Conservation (phyloP, 2,329 filamentous ascomycete genomes). For the Meredithiella fracta region DNA sequence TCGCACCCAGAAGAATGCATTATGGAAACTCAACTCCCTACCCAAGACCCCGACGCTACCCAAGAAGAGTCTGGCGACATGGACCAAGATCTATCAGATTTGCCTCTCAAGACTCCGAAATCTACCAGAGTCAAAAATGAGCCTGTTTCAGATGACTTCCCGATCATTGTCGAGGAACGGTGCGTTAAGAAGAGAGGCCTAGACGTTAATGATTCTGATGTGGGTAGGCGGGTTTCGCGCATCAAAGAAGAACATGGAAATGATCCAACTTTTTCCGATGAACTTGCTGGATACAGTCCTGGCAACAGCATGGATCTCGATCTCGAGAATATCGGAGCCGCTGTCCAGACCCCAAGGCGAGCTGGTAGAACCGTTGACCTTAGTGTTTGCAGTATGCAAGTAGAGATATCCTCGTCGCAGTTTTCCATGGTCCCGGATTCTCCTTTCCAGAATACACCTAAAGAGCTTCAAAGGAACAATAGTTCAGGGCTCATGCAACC, state of each 20-base stretch:
- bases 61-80: slow-evolving; percentile 4
- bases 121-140: slow-evolving; percentile 30
- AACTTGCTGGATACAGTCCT: slow-evolving; percentile 3
- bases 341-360: slow-evolving; percentile 4
- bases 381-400: slow-evolving; percentile 8
- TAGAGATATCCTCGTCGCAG: slow-evolving; percentile 10
- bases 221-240: not conserved
- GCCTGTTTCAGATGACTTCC: slow-evolving; percentile 18
- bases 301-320: slow-evolving; percentile 8
- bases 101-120: not conserved
- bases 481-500: not conserved
- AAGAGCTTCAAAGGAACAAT: not conserved
- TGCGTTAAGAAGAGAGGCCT: slow-evolving; percentile 7
- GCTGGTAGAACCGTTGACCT: not conserved
- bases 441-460: not conserved
- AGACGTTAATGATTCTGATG: not conserved
- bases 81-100: not conserved
- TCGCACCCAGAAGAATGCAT: slow-evolving; percentile 10
- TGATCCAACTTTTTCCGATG: not conserved
- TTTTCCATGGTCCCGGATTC: slow-evolving; percentile 10
- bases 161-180: slow-evolving; percentile 6
- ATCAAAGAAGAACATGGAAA: slow-evolving; percentile 10
- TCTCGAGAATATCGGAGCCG: slow-evolving; percentile 1
- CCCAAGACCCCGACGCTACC: not conserved
- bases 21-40: slow-evolving; percentile 11